These are phyloP conservation scores for Cicer yamashitae DNA, from an alignment of 306 rosid species.

Conservation along the genomic window DNA sequence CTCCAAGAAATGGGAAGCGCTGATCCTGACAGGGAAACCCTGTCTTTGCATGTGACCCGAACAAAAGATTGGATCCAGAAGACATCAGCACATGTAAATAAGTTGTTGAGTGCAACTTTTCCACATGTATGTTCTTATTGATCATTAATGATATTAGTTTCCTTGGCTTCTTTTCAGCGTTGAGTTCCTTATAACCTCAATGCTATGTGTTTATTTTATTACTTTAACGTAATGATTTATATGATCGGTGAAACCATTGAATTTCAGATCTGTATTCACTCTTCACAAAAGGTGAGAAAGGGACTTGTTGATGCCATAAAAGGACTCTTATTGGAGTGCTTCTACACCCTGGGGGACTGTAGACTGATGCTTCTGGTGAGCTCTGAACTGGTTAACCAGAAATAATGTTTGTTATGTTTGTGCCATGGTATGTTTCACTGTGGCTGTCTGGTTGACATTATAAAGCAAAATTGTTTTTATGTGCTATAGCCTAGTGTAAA, in stretches of 20 bases:
- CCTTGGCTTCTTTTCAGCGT: conserved; percentile 10
- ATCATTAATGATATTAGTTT: conserved; percentile 39
- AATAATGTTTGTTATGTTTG: conserved; percentile 37
- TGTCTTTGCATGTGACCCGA: conserved; percentile 75
- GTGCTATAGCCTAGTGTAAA: background rate
- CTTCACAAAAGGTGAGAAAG: conserved; percentile 77
- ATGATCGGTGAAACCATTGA: conserved; percentile 47
- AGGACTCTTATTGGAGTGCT: conserved; percentile 75
- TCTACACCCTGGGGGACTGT: conserved; percentile 64
- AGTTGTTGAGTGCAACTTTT: conserved; percentile 72
- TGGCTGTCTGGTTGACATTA: conserved; percentile 31
- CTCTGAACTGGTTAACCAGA: conserved; percentile 45
- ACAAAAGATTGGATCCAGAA: conserved; percentile 80
- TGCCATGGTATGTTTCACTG: conserved; percentile 36
- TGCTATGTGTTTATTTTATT: conserved; percentile 11
- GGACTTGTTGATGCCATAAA: conserved; percentile 79
- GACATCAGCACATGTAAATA: conserved; percentile 70
- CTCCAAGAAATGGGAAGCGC: conserved; percentile 51
- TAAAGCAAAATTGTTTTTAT: conserved; percentile 25
- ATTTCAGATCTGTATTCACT: conserved; percentile 86
- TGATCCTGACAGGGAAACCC: conserved; percentile 51
- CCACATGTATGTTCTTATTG: conserved; percentile 68
- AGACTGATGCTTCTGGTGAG: conserved; percentile 96
- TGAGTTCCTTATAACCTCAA: conserved; percentile 35
- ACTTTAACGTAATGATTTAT: conserved; percentile 15